Evolutionary conservation across 1,284 basidiomycete genomes (phyloP).

Genomic region (Trichosporon faecale): DNA sequence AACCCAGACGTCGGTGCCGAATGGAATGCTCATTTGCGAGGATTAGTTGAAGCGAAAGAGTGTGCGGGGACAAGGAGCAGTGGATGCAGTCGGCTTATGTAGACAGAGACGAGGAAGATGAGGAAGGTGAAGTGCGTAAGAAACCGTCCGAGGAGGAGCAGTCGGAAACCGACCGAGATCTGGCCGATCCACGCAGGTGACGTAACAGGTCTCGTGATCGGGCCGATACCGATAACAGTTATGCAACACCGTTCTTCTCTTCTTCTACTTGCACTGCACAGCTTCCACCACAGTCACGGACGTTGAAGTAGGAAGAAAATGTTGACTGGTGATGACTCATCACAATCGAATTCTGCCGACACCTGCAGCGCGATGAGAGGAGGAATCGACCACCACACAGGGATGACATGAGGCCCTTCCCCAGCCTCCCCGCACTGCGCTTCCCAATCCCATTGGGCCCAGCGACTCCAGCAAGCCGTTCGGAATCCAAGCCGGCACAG

Average conservation of each 20-base stretch:
- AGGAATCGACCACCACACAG: no score
- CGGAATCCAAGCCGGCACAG: not conserved
- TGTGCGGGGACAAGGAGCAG: no score
- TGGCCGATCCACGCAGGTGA: not conserved
- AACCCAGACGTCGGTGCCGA: constrained; percentile 15
- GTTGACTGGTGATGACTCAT: no score
- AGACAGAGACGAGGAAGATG: not conserved
- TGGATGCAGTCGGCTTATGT: not conserved
- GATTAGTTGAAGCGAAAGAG: not conserved
- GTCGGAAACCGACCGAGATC: not conserved
- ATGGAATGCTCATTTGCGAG: constrained; percentile 8
- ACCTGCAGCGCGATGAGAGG: no score
- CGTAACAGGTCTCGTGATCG: not conserved
- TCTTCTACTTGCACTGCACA: not conserved
- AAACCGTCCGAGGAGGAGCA: not conserved
- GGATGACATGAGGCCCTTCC: no score
- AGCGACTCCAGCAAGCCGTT: not conserved
- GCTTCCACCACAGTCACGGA: not conserved
- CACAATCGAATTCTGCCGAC: no score
- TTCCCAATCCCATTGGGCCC: not conserved
- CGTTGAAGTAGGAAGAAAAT: no score
- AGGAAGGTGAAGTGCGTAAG: not conserved
- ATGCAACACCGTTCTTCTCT: not conserved
- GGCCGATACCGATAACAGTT: not conserved
- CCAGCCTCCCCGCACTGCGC: not conserved